Conservation (phyloP, 306 rosid species). For the Cercis canadensis region DNA sequence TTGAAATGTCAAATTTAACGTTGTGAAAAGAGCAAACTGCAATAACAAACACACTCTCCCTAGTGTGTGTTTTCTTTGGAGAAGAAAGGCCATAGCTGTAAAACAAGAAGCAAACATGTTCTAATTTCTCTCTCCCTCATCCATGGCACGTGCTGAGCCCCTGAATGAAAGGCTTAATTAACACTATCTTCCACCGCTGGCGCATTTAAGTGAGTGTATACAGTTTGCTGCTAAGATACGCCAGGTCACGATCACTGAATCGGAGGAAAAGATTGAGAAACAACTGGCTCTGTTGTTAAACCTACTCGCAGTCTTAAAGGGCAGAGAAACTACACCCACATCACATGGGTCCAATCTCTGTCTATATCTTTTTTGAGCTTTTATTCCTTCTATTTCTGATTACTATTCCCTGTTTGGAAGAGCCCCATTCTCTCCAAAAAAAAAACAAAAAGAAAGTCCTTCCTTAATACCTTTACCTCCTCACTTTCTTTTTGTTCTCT, state of each 20-base stretch:
- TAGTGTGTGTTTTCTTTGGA: no score
- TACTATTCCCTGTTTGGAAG: conserved; percentile 20
- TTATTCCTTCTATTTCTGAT: conserved; percentile 40
- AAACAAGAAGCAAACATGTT: no score
- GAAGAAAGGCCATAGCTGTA: no score
- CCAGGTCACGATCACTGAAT: conserved; percentile 30
- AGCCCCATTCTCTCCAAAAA: conserved; percentile 8
- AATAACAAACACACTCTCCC: no score
- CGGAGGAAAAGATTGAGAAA: conserved; percentile 14
- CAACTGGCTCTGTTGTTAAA: conserved; percentile 8
- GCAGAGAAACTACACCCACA: neutral
- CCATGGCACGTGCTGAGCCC: neutral
- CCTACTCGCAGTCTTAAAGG: neutral
- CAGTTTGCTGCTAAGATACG: conserved; percentile 38
- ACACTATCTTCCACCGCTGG: no score
- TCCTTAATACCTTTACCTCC: neutral
- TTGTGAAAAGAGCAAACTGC: no score
- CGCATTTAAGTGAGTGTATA: conserved; percentile 19
- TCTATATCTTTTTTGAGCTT: conserved; percentile 25
- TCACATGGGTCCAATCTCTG: conserved; percentile 43
- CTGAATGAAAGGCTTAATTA: neutral
- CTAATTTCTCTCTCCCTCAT: neutral
- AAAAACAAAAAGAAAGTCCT: neutral
- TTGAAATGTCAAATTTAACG: no score
- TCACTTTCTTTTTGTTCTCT: conserved; percentile 32